These are phyloP conservation scores for Backusella australiensis DNA, from an alignment of 192 early-diverging fungal species.

Conservation along the genomic window DNA sequence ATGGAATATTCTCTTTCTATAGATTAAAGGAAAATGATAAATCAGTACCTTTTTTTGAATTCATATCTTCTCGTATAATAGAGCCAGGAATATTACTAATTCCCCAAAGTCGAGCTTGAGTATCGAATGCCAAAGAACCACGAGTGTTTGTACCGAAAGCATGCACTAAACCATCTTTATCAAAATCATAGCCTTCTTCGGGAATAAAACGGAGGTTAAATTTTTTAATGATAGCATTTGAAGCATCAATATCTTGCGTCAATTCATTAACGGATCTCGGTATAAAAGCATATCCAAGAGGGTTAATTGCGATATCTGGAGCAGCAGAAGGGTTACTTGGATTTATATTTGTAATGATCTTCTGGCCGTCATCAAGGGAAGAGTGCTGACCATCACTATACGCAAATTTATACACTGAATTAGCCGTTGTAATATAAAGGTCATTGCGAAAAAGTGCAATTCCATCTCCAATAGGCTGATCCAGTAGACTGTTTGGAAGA, in stretches of 20 bases:
- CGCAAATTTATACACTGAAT: conserved; percentile 16
- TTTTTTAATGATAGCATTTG: conserved; percentile 22
- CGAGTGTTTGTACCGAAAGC: conserved; percentile 20
- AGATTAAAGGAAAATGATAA: background rate
- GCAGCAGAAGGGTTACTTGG: background rate
- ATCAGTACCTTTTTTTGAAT: background rate
- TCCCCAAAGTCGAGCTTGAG: conserved; percentile 32
- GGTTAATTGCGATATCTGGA: conserved; percentile 29
- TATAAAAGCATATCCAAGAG: conserved; percentile 24
- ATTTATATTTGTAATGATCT: conserved; percentile 19
- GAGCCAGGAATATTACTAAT: conserved; percentile 3
- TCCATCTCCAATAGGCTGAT: conserved; percentile 8
- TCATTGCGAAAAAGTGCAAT: conserved; percentile 8
- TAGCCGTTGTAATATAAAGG: conserved; percentile 25
- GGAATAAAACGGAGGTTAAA: conserved; percentile 29
- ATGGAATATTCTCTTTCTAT: background rate
- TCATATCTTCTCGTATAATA: conserved; percentile 2
- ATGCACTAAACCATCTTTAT: conserved; percentile 20
- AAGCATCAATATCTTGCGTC: background rate
- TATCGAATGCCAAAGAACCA: conserved; percentile 27
- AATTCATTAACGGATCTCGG: conserved; percentile 7
- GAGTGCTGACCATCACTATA: conserved; percentile 33
- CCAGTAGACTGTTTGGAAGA: background rate
- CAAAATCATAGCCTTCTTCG: conserved; percentile 28
- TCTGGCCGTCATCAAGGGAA: background rate